Percentiles rank a stretch among this genome's conserved stretches.
These are phyloP conservation scores for Erodium texanum DNA, from an alignment of 441 rosid species.

Conservation along the genomic window DNA sequence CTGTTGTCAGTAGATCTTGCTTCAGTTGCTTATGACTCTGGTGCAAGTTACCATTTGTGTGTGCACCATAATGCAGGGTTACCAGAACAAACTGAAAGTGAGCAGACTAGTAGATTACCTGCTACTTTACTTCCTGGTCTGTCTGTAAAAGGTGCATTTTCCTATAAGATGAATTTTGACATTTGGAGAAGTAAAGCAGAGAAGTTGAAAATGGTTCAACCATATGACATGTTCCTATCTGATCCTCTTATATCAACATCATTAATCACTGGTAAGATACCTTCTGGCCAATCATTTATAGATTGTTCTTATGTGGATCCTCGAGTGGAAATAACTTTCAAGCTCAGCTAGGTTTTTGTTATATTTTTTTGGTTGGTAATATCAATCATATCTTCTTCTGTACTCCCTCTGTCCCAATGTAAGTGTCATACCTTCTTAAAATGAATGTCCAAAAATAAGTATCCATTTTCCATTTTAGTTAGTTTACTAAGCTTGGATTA, in stretches of 20 bases:
- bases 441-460: not conserved
- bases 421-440: not conserved
- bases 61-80: slow-evolving; percentile 53
- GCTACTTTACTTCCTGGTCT: slow-evolving; percentile 57
- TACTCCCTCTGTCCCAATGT: not conserved
- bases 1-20: slow-evolving; percentile 62
- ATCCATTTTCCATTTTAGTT: not conserved
- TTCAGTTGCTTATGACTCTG: slow-evolving; percentile 57
- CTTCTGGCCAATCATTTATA: not conserved
- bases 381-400: not conserved
- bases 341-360: not conserved
- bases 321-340: not conserved
- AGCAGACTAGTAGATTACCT: slow-evolving; percentile 32
- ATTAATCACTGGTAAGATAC: slow-evolving; percentile 54
- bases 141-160: slow-evolving; percentile 46
- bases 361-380: not conserved
- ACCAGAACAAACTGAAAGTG: slow-evolving; percentile 37
- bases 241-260: slow-evolving; percentile 74
- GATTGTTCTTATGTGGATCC: not conserved
- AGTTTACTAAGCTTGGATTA: not conserved
- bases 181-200: slow-evolving; percentile 64
- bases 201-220: slow-evolving; percentile 55
- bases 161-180: slow-evolving; percentile 52
- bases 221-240: slow-evolving; percentile 67
- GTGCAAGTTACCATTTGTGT: slow-evolving; percentile 59